Evolutionary conservation across 345 rosid species (phyloP), one percentile per base, ranked within the genome.

Genomic region (Kernera saxatilis): DNA sequence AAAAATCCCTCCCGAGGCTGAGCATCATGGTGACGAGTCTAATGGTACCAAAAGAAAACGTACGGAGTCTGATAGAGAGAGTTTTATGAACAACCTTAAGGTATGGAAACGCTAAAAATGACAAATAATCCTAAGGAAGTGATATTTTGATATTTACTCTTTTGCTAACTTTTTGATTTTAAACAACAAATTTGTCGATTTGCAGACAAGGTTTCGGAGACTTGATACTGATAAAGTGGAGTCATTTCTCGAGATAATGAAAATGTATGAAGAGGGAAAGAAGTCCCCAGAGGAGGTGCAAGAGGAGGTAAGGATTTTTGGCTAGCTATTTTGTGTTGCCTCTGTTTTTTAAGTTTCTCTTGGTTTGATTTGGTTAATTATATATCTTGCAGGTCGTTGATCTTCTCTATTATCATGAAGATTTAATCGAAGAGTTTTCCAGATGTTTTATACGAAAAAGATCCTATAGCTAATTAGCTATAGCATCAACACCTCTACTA

Each of bases 391-490:
- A 70, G 74, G 59, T 37, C 32, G 14, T 14, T 21, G 18, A 70
- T 29, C 21, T 49, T 59, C 67, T 70, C 17, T 70, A 59, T 23
- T 59, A 70, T 59, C 74, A 70, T 59, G 74, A 70, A 36, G 74
- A 70, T 52, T 70, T 70, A 67, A 36, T 60, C 32, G 40, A 49
- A 39, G 67, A 59, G 3, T 59, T 70, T 9, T 19, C 19, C 40
- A 18, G 17, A 36, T 14, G 48, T 30, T 7, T 56, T 13, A 32
- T 30, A 37, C 19, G 37, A 11, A 15, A 45, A 69, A 35, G 15
- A 13, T 1, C 23, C n/a, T 3, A 5, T 14, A 4, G 23, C 40
- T 10, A 54, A 17, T 6, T 14, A 4, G 23, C 40, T 10, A 54
- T 32, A 30, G 59, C 59, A 15, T 17, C 59, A 30, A 9, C 60